A percentile compares a stretch with the other conserved stretches of the same genome.
Evolutionary conservation across 2,329 filamentous ascomycete species (phyloP).

Genomic region (Colletotrichum sp.): DNA sequence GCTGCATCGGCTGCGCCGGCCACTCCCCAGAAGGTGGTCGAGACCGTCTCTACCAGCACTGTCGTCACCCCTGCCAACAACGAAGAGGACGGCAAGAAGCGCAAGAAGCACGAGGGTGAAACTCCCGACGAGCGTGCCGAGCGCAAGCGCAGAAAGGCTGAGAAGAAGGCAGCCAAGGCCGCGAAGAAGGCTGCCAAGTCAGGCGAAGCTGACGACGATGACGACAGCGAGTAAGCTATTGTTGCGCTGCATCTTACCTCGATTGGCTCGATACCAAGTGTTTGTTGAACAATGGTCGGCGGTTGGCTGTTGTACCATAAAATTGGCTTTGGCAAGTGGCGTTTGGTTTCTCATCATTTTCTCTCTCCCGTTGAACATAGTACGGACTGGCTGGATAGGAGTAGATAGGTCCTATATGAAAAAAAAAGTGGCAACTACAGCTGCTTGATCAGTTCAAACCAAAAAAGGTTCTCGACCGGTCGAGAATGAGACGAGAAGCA

Average conservation of each 20-base stretch:
- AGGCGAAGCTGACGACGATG: constrained; percentile 48
- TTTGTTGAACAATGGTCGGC: constrained; percentile 21
- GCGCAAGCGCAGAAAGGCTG: constrained; percentile 64
- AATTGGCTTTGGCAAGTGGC: constrained; percentile 25
- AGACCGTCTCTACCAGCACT: constrained; percentile 45
- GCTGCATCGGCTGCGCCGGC: constrained; percentile 47
- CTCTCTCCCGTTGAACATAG: constrained; percentile 7
- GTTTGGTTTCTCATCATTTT: constrained; percentile 19
- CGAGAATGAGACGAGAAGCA: not conserved
- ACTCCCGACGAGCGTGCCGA: constrained; percentile 71
- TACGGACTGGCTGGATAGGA: constrained; percentile 22
- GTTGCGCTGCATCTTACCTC: constrained; percentile 17
- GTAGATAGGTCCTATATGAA: constrained; percentile 22
- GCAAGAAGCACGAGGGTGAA: constrained; percentile 85
- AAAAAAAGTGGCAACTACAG: constrained; percentile 4
- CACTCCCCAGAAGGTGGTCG: constrained; percentile 39
- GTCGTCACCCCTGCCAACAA: constrained; percentile 48
- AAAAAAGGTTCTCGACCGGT: not conserved
- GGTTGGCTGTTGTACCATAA: constrained; percentile 25
- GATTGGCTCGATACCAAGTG: constrained; percentile 19
- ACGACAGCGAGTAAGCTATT: constrained; percentile 53
- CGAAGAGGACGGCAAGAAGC: constrained; percentile 67
- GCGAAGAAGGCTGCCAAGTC: constrained; percentile 59
- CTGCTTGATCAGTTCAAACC: constrained; percentile 15
- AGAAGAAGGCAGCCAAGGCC: constrained; percentile 64